Evolutionary conservation across 148 eudicot genomes (phyloP), one percentile per base, ranked within the genome.

Genomic region (Nepenthes gracilis): DNA sequence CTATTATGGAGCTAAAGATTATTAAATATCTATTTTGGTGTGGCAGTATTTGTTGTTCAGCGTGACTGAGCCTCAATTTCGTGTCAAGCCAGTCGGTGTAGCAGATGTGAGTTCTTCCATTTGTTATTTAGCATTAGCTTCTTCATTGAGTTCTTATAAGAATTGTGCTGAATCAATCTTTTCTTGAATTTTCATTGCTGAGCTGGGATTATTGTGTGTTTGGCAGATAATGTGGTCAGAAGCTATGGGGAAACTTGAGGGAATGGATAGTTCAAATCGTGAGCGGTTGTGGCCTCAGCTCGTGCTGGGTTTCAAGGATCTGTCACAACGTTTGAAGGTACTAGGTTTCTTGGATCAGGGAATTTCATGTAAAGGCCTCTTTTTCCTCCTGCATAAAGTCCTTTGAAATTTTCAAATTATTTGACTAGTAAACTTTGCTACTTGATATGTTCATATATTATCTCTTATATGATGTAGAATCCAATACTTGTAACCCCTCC

Each of bases 181-280:
- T 12, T 47, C 43, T 56, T 47, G n/a, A 36, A 40, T 43, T 56
- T 38, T 64, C 60, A 23, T 73, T 60, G 60, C 60, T 85, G 59
- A 72, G 65, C 47, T 61, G 65, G 63, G 36, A 74, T 70, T 83
- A 66, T 71, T 83, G 75, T 75, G 58, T 50, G 62, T 32, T 69
- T 73, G 63, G 14, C 81, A 93, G 99, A 84, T 88, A 63, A 93
- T 93, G 99, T 93, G 96, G 96, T 92, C 95, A 6, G 99, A 93
- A 77, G 95, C 99, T 34, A 80, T 88, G 85, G 96, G 91, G 36
- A 88, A 88, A 74, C 89, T 88, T 33, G 99, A 93, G 73, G 99
- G 99, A 48, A 88, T 93, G 99, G 99, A 93, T 72, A 84, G 85
- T 75, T 73, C 87, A 10, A 84, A 84, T 65, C 80, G 98, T 43